Base-by-base conservation (phyloP, 1,284 basidiomycete species). In the Neonothopanus nambi region DNA sequence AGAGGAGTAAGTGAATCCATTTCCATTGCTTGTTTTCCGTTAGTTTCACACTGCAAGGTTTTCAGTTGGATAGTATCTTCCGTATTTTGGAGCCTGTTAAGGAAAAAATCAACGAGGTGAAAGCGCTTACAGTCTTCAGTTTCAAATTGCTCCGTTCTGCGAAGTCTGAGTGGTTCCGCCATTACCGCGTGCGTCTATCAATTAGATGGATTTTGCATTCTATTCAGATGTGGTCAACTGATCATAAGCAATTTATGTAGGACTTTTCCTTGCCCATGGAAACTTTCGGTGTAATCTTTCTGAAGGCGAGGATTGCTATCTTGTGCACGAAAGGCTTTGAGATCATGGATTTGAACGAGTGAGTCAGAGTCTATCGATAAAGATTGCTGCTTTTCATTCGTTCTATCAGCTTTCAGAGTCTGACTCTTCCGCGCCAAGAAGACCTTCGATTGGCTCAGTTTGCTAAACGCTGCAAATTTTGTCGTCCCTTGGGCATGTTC, bases 31-130 rank as follows among this genome's bases (percentile, higher is more conserved):
- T 38, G 17, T 12, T 30, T 15, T 52, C 56, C 8, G 53, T 52
- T n/a, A 21, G 30, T 49, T 11, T 58, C n/a, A n/a, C n/a, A n/a
- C n/a, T n/a, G n/a, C n/a, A n/a, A n/a, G n/a, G n/a, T n/a, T n/a
- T n/a, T n/a, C n/a, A 86, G 82, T 73, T 89, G 54, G 93, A 97
- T 61, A 94, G 92, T 54, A 87, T 96, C 39, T 97, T 99, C 77
- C 87, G 92, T 52, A 93, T 95, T 1, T 78, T 98, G 13, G 96
- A 98, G 65, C 95, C 95, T 1, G 89, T 98, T 7, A 78, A 89
- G 5, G 92, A 87, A 61, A 89, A 89, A 63, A 91, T 92, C 58
- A 85, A 89, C 41, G 91, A 94, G 64, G 75, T 82, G 39, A 90
- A 81, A 56, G 81, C 80, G 4, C 80, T 80, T 9, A 82, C 77